Percentiles rank a stretch among this genome's conserved stretches.
phyloP scores from a whole-genome alignment of 352 stramenopile genomes.

The Pythium guiyangense region DNA sequence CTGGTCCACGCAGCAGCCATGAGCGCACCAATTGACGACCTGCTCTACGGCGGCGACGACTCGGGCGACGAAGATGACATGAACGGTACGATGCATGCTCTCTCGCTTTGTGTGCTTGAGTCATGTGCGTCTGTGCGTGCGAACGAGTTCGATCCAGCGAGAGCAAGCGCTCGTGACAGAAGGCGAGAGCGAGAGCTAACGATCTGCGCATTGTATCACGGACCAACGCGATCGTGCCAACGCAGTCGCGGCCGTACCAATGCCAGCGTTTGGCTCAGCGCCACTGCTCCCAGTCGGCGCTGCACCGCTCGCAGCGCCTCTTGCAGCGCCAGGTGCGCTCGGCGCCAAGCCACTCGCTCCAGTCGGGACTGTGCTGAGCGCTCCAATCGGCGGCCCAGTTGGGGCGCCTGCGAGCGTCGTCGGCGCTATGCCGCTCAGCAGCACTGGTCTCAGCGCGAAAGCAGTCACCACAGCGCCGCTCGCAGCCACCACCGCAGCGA shows the following conservation, averaged over 20 bases:
- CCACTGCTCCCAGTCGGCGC: constrained; percentile 15
- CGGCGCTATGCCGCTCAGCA: constrained; percentile 2
- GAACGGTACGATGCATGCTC: constrained; percentile 32
- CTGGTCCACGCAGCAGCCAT: constrained; percentile 23
- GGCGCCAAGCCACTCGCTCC: background rate
- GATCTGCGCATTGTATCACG: background rate
- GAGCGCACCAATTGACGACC: constrained; percentile 82
- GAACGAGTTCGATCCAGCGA: background rate
- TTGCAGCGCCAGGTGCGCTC: constrained; percentile 1
- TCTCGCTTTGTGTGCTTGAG: too few relatives aligned
- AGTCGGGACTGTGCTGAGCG: too few relatives aligned
- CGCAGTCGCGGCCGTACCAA: constrained; percentile 8
- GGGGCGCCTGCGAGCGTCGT: background rate
- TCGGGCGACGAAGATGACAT: constrained; percentile 77
- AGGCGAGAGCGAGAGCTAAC: background rate
- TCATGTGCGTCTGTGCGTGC: background rate
- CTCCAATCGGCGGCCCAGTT: background rate
- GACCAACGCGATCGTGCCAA: background rate
- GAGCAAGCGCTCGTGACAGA: background rate
- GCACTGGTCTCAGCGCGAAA: constrained; percentile 7
- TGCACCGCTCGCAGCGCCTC: background rate
- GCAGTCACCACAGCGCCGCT: background rate
- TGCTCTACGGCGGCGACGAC: constrained; percentile 80
- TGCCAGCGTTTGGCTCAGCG: constrained; percentile 31
- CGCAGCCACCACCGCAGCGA: too few relatives aligned